Evolutionary conservation across 2,329 filamentous ascomycete species (phyloP), one percentile per base, ranked within the genome.

Genomic region (Neurospora sp.): DNA sequence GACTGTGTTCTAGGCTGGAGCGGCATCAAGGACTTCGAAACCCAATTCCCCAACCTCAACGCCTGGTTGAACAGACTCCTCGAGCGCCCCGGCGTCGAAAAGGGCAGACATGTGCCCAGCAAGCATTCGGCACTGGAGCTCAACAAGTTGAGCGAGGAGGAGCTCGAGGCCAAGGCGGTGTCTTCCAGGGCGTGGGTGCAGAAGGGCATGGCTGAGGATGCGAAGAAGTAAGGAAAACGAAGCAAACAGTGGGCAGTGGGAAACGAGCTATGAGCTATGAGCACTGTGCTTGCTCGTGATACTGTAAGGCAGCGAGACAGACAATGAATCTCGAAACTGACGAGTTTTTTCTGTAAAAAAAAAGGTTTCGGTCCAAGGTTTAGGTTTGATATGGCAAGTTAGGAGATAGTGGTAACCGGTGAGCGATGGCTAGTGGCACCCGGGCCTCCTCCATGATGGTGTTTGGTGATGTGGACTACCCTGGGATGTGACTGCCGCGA

Each of bases 31-130:
- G 89, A 1, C 89, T 62, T 62, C 28, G 23, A 62, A 13, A 5
- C 7, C 15, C 52, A 93, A 71, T 96, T 95, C 80, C 92, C 93
- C 2, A 79, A 86, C 67, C 78, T 97, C 72, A 88, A 93, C 76
- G 88, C 88, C 43, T 97, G 93, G 93, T 85, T 95, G 72, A 86
- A 91, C 74, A 85, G 84, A 71, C 85, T 97, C 81, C 82, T 89
- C 17, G 84, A 86, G 73, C 86, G 93, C 1, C 89, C 90, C 0
- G 93, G 84, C 1, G 86, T 94, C 19, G 88, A 95, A 81, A 92
- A 90, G 79, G 93, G 90, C 13, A 81, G 86, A 67, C 84, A 93
- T 80, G 87, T 92, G 11, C 91, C 91, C 1, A 82, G 84, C 15
- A 85, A 80, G 40, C 85, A 91, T 75, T 89, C 85, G 76, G 86